A percentile compares a stretch with the other conserved stretches of the same genome.
Evolutionary conservation across 768 basidiomycete species (phyloP).

Genomic region (Russula ochroleuca): DNA sequence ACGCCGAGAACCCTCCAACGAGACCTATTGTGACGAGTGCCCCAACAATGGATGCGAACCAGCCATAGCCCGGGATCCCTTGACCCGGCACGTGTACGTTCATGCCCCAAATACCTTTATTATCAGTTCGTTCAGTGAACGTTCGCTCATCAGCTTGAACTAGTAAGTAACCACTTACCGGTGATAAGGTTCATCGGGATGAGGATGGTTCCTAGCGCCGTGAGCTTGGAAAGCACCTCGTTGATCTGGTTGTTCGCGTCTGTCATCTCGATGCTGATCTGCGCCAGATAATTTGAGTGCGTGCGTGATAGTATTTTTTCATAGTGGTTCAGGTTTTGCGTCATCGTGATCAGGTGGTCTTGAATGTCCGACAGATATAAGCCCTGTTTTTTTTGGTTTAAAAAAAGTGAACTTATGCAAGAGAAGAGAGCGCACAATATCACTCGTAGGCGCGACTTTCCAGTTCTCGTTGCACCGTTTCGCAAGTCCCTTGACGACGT

Average conservation of each 20-base stretch:
- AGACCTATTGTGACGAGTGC: conserved; percentile 75
- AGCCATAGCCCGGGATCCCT: conserved; percentile 58
- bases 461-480: conserved; percentile 99
- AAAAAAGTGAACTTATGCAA: not conserved
- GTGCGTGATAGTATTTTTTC: conserved; percentile 98
- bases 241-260: conserved; percentile 99
- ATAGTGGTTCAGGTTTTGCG: conserved; percentile 98
- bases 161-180: conserved; percentile 42
- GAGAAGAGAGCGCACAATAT: conserved; percentile 62
- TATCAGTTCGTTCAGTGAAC: not conserved
- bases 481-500: conserved; percentile 97
- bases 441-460: conserved; percentile 95
- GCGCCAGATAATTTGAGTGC: conserved; percentile 98
- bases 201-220: conserved; percentile 94
- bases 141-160: not conserved
- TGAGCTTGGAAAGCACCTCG: conserved; percentile 94
- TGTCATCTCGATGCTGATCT: conserved; percentile 99
- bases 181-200: conserved; percentile 98
- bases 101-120: conserved; percentile 90
- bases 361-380: conserved; percentile 94
- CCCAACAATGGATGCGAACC: conserved; percentile 87
- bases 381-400: conserved; percentile 48
- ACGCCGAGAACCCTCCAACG: conserved; percentile 74
- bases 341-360: conserved; percentile 99
- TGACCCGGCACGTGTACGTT: conserved; percentile 96